These are phyloP conservation scores for Yamadazyma diospyri DNA, from an alignment of 1,139 yeast species.

Conservation along the genomic window DNA sequence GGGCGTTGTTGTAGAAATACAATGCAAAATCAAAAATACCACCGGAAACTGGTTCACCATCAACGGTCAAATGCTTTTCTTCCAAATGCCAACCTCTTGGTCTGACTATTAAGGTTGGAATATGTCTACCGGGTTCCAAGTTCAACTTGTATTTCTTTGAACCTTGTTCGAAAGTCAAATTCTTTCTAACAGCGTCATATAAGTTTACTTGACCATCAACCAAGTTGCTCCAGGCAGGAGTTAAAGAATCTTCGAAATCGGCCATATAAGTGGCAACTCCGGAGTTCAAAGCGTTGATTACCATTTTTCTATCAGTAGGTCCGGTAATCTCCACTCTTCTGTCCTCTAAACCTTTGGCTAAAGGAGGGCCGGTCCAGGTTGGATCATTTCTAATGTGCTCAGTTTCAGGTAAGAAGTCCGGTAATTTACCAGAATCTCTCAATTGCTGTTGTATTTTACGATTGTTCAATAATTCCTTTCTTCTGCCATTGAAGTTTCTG, in stretches of 20 bases:
- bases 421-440: slow-evolving; percentile 66
- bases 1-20: slow-evolving; percentile 72
- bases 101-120: slow-evolving; percentile 76
- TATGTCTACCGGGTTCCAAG: slow-evolving; percentile 48
- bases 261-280: slow-evolving; percentile 91
- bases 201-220: slow-evolving; percentile 88
- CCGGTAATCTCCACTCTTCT: slow-evolving; percentile 86
- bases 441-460: slow-evolving; percentile 57
- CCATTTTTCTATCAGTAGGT: slow-evolving; percentile 89
- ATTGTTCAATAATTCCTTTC: slow-evolving; percentile 57
- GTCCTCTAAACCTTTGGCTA: slow-evolving; percentile 74
- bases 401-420: slow-evolving; percentile 74
- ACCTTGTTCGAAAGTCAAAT: slow-evolving; percentile 53
- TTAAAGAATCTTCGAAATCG: slow-evolving; percentile 90
- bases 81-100: slow-evolving; percentile 87
- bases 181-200: slow-evolving; percentile 78
- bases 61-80: slow-evolving; percentile 69
- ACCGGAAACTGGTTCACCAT: slow-evolving; percentile 73
- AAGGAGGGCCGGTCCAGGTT: slow-evolving; percentile 76
- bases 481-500: slow-evolving; percentile 61
- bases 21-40: slow-evolving; percentile 75
- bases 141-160: slow-evolving; percentile 63
- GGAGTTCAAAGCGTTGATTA: slow-evolving; percentile 87
- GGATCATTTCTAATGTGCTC: slow-evolving; percentile 66
- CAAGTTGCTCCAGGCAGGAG: slow-evolving; percentile 93